Conservation (phyloP, 2,329 filamentous ascomycete species). For the Colletotrichum somersetense region DNA sequence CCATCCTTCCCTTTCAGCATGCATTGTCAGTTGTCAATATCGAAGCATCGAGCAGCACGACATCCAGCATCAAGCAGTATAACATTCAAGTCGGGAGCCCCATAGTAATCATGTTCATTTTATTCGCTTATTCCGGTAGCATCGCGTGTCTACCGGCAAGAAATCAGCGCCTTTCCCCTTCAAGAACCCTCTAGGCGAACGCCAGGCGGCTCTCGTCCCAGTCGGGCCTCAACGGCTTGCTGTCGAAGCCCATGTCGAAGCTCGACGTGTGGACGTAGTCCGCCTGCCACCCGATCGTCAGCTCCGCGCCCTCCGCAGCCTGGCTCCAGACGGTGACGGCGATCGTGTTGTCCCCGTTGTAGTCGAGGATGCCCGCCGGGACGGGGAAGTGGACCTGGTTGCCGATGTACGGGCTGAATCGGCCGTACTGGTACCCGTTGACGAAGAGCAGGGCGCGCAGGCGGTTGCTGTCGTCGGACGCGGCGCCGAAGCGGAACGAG, state of each 20-base stretch:
- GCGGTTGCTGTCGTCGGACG: conserved; percentile 54
- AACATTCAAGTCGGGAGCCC: background rate
- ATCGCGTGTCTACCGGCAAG: background rate
- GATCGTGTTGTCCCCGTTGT: conserved; percentile 69
- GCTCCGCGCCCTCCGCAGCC: conserved; percentile 61
- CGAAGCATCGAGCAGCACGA: background rate
- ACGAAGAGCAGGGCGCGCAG: conserved; percentile 68
- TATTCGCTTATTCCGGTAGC: background rate
- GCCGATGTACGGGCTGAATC: conserved; percentile 71
- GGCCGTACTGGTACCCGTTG: conserved; percentile 75
- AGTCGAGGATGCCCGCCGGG: conserved; percentile 69
- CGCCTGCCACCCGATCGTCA: conserved; percentile 64
- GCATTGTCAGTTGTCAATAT: background rate
- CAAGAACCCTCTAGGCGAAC: conserved; percentile 47
- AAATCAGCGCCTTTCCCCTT: background rate
- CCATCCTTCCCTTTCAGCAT: background rate
- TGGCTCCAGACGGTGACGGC: conserved; percentile 71
- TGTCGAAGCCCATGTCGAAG: conserved; percentile 64
- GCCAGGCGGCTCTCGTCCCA: conserved; percentile 58
- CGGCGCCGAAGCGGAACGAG: conserved; percentile 64
- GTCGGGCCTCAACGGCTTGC: conserved; percentile 61
- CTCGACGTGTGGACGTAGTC: conserved; percentile 67
- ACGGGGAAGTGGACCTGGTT: conserved; percentile 72
- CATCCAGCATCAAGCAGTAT: background rate
- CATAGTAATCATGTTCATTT: fast-evolving